Conservation (phyloP, 108 stramenopile genomes). For the Nitzschia sp. region DNA sequence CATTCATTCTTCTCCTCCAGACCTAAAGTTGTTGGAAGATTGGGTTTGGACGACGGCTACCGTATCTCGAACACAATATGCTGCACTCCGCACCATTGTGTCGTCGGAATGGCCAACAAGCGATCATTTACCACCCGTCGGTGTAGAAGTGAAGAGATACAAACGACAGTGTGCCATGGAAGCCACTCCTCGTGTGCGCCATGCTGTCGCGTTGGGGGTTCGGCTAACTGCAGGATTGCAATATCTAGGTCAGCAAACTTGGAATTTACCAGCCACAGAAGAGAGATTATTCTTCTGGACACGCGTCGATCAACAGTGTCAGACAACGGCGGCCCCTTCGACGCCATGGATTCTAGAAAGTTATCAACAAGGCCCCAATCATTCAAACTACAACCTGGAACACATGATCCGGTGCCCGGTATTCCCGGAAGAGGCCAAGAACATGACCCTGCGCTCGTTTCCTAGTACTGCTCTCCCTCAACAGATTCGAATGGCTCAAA, state of each 20-base stretch:
- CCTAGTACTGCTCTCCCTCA: constrained; percentile 44
- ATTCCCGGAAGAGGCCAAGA: constrained; percentile 46
- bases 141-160: constrained; percentile 38
- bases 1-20: not conserved
- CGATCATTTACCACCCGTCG: constrained; percentile 22
- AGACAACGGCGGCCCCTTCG: not conserved
- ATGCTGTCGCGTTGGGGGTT: constrained; percentile 65
- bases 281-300: constrained; percentile 53
- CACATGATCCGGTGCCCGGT: constrained; percentile 62
- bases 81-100: constrained; percentile 42
- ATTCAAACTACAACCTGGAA: constrained; percentile 20
- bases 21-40: constrained; percentile 26
- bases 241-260: constrained; percentile 16
- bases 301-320: constrained; percentile 43
- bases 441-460: constrained; percentile 39
- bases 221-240: constrained; percentile 62
- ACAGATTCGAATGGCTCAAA: constrained; percentile 44
- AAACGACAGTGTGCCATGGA: constrained; percentile 41
- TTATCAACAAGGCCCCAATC: constrained; percentile 61
- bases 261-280: constrained; percentile 27
- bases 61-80: constrained; percentile 60
- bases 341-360: constrained; percentile 29
- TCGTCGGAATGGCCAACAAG: constrained; percentile 21
- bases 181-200: constrained; percentile 41
- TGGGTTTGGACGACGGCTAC: constrained; percentile 47